Evolutionary conservation across 2,329 filamentous ascomycete species (phyloP).

Genomic region (Dendrostoma leiphaemia): DNA sequence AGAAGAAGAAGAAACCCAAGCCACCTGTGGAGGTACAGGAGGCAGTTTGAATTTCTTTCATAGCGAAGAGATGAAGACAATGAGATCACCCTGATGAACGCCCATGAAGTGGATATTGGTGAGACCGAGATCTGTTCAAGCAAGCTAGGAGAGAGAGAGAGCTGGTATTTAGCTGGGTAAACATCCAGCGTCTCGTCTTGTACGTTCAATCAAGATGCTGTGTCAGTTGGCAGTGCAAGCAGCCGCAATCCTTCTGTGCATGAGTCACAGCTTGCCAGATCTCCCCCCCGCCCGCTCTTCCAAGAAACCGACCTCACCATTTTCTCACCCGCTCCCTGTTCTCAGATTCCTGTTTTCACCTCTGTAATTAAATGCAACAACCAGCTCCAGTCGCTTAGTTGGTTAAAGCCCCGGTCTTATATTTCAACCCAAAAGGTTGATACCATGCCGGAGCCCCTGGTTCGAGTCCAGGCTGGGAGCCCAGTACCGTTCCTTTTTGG

Average conservation of each 20-base stretch:
- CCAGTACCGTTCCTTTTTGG: not conserved
- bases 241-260: too few species aligned
- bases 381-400: not conserved
- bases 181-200: too few species aligned
- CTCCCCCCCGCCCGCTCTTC: too few species aligned
- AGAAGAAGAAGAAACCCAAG: conserved; percentile 29
- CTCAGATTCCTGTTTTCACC: too few species aligned
- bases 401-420: conserved; percentile 3
- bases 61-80: not conserved
- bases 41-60: conserved; percentile 10
- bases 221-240: too few species aligned
- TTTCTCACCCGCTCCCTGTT: too few species aligned
- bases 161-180: too few species aligned
- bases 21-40: conserved; percentile 22
- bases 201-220: too few species aligned
- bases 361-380: not conserved
- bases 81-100: not conserved
- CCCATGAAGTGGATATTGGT: not conserved
- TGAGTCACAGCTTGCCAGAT: too few species aligned
- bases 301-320: too few species aligned
- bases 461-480: not conserved
- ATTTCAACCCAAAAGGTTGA: not conserved
- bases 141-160: too few species aligned
- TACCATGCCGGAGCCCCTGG: not conserved
- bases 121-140: too few species aligned